Base-by-base conservation (phyloP, 2,329 filamentous ascomycete genomes). In the Microdochium nivale region DNA sequence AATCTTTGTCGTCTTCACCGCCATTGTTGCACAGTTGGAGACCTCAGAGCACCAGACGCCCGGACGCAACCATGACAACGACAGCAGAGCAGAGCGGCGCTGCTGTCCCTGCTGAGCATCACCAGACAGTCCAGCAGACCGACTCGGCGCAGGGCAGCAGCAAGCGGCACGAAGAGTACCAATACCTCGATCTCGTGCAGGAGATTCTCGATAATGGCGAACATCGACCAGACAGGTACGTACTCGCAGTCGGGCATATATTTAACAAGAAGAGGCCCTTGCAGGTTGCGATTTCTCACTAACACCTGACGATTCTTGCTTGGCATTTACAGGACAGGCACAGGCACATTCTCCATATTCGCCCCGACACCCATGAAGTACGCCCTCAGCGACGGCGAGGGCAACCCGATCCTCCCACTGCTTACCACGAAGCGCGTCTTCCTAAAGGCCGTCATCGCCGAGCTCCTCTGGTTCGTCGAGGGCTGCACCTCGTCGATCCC, bases 381-480 rank as follows among this genome's bases (percentile, higher is more conserved):
- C 77, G 77, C 79, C 46, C 87, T 99, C 56, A 87, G 86, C 56
- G 77, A 80, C 51, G 46, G 35, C 35, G 63, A 73, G 53, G 76
- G 74, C 54, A 62, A 60, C 1, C 84, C 86, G 2, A 77, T 96
- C 60, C 81, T 99, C 21, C 94, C 94, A 24, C 88, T 99, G 59
- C 84, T 99, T 19, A 99, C 94, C 3, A 99, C 94, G 2, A 99
- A 99, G 69, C 90, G 94, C 59, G 94, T 99, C 61, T 97, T 96
- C 71, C 80, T 88, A 30, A 87, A 88, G 54, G 92, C 91, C 61
- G 87, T 99, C 49, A 77, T 97, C 56, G 88, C 85, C 58, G 94
- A 99, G 70, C 84, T 99, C 1, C 84, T 99, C 55, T 99, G 94
- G 94, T 99, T 99, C 71, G 79, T 99, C 59, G 80, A 83, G 46